phyloP scores from a whole-genome alignment of 2,329 filamentous ascomycete genomes.

The Clarireedia monteithiana region DNA sequence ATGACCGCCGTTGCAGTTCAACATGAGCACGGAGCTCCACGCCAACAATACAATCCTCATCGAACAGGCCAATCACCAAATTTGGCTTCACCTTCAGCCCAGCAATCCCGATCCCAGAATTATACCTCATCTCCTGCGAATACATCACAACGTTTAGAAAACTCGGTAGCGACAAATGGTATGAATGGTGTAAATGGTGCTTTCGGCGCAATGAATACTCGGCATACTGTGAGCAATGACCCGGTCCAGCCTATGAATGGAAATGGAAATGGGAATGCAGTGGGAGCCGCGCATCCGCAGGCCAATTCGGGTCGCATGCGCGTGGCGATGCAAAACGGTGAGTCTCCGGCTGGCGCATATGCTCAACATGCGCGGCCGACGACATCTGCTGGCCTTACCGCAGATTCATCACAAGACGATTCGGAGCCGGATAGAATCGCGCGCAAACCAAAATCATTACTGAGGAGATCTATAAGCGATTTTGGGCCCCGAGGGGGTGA shows the following conservation, averaged over 20 bases:
- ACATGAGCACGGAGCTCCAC: conserved; percentile 20
- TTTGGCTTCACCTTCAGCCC: conserved; percentile 15
- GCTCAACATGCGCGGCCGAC: conserved; percentile 15
- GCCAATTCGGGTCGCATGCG: conserved; percentile 1
- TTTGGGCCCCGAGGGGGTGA: conserved; percentile 39
- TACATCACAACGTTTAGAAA: conserved; percentile 9
- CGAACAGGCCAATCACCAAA: conserved; percentile 25
- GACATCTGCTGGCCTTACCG: conserved; percentile 17
- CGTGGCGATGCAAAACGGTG: background rate
- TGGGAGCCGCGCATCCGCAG: background rate
- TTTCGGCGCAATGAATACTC: conserved; percentile 13
- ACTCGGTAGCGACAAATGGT: background rate
- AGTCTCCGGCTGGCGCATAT: background rate
- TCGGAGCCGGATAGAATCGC: conserved; percentile 19
- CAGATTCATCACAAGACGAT: conserved; percentile 26
- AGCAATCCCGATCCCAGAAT: conserved; percentile 24
- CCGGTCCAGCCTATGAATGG: conserved; percentile 17
- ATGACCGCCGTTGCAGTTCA: conserved; percentile 30
- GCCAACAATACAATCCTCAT: conserved; percentile 24
- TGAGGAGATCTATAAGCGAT: conserved; percentile 42
- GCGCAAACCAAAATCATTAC: conserved; percentile 21
- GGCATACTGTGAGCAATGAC: conserved; percentile 23
- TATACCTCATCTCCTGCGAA: conserved; percentile 18
- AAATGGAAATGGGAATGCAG: conserved; percentile 6
- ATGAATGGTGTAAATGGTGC: conserved; percentile 17